Conservation (phyloP, 495 filamentous ascomycete species). For the Xeromyces bisporus region DNA sequence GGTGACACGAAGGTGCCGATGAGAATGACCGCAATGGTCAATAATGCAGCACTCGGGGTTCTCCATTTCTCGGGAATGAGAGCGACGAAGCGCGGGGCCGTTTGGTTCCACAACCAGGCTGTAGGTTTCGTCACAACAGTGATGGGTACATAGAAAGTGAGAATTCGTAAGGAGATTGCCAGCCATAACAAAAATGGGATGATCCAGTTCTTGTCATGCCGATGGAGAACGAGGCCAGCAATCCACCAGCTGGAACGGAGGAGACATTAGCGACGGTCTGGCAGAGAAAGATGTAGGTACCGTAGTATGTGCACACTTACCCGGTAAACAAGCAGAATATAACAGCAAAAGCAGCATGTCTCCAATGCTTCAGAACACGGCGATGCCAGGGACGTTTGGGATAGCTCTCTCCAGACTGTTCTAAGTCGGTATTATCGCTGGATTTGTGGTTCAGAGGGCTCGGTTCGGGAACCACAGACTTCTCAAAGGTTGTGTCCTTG, state of each 20-base stretch:
- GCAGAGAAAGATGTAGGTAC: neutral
- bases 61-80: constrained; percentile 46
- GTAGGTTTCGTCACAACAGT: constrained; percentile 46
- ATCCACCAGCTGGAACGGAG: constrained; percentile 62
- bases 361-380: constrained; percentile 12
- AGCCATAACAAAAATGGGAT: constrained; percentile 74
- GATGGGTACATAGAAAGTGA: constrained; percentile 58
- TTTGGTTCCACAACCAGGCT: constrained; percentile 46
- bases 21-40: constrained; percentile 52
- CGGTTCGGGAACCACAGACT: constrained; percentile 25
- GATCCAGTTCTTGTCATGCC: constrained; percentile 62
- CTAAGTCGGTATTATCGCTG: constrained; percentile 15
- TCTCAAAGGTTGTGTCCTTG: constrained; percentile 24
- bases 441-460: constrained; percentile 24
- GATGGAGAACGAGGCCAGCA: constrained; percentile 54
- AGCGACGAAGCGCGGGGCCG: constrained; percentile 31
- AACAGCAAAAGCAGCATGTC: constrained; percentile 29
- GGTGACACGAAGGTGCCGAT: constrained; percentile 56
- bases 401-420: constrained; percentile 11
- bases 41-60: constrained; percentile 37
- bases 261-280: constrained; percentile 3
- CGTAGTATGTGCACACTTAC: constrained; percentile 21
- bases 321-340: constrained; percentile 44
- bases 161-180: constrained; percentile 50
- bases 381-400: constrained; percentile 9